phyloP scores from a whole-genome alignment of 192 early-diverging fungal genomes.

The Backusella mclennaniae region DNA sequence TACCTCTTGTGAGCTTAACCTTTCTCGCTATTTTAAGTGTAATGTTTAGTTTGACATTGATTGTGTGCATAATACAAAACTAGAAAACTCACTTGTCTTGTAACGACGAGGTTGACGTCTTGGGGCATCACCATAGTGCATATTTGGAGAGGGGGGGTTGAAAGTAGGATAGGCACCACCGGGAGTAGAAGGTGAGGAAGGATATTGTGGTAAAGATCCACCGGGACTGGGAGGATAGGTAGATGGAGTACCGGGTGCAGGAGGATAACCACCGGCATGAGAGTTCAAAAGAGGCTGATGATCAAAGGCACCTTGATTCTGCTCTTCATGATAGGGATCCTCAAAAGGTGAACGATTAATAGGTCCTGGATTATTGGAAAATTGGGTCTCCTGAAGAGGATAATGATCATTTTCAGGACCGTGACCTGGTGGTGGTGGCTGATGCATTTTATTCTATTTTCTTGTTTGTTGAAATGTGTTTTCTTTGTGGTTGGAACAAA shows the following conservation, averaged over 20 bases:
- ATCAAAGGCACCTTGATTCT: constrained; percentile 5
- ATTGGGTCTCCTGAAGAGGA: constrained; percentile 38
- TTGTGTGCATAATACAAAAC: neutral
- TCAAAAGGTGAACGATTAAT: constrained; percentile 26
- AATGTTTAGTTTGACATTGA: neutral
- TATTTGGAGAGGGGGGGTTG: constrained; percentile 31
- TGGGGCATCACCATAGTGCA: constrained; percentile 39
- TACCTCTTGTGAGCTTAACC: constrained; percentile 64
- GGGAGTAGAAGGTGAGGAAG: constrained; percentile 28
- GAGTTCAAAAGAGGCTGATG: constrained; percentile 25
- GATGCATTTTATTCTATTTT: constrained; percentile 22
- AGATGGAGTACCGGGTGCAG: constrained; percentile 22
- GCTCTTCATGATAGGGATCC: constrained; percentile 30
- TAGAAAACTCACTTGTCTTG: constrained; percentile 43
- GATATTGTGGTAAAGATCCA: constrained; percentile 9
- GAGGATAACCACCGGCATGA: constrained; percentile 23
- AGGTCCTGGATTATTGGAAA: constrained; percentile 25
- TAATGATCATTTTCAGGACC: constrained; percentile 30
- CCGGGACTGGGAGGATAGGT: constrained; percentile 10
- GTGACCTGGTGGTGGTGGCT: constrained; percentile 8
- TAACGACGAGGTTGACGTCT: constrained; percentile 48
- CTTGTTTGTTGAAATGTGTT: neutral
- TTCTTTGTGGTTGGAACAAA: neutral
- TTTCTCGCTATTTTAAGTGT: constrained; percentile 17
- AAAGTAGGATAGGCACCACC: constrained; percentile 16